These are phyloP conservation scores for Neurospora terricola DNA, from an alignment of 495 filamentous ascomycete species.

Conservation along the genomic window DNA sequence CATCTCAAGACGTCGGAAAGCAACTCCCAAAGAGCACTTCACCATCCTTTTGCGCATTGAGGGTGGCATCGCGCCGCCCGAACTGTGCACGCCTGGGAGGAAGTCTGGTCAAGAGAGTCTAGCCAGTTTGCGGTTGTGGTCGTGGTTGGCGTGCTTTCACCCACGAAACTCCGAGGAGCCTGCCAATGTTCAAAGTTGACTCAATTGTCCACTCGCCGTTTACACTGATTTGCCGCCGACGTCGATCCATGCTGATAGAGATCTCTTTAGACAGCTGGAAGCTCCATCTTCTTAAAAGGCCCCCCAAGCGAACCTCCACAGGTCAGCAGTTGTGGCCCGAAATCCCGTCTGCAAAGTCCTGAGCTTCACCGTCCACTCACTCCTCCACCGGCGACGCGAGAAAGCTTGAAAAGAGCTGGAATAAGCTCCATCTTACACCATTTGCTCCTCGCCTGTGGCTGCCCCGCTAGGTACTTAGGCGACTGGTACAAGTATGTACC, in stretches of 20 bases:
- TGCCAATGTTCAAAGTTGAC: neutral
- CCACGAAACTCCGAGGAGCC: neutral
- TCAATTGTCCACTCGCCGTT: neutral
- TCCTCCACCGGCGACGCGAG: neutral
- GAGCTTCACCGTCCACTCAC: neutral
- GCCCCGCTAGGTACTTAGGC: neutral
- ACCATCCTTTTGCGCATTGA: neutral
- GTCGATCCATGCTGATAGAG: neutral
- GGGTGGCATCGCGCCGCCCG: neutral
- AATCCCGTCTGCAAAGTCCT: neutral
- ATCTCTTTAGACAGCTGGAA: neutral
- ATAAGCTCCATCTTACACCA: neutral
- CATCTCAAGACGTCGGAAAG: neutral
- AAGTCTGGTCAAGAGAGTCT: neutral
- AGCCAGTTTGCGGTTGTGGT: neutral
- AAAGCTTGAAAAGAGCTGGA: neutral
- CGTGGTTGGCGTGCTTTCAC: neutral
- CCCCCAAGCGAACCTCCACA: neutral
- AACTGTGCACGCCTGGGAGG: neutral
- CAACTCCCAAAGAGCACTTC: neutral
- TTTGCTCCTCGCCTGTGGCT: neutral
- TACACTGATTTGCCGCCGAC: neutral
- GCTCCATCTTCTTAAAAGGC: neutral
- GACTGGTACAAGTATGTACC: neutral
- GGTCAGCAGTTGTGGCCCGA: neutral